Evolutionary conservation across 805 yeast genomes (phyloP).

Genomic region (Zygosaccharomyces lentus): DNA sequence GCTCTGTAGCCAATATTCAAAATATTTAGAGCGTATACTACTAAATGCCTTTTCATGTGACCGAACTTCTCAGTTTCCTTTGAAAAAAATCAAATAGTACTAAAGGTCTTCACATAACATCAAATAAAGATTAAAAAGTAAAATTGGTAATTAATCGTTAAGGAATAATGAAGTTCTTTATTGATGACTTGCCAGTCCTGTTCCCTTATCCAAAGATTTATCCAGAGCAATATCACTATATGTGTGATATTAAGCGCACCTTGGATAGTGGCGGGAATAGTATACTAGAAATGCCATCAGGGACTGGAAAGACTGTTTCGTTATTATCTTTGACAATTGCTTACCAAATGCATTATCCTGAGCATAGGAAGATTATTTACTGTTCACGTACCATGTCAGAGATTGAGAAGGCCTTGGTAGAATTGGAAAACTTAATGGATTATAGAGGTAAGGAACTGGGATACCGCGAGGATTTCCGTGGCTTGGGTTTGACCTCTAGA

Average conservation of each 20-base stretch:
- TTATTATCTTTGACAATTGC: conserved; percentile 88
- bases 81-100: background rate
- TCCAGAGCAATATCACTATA: conserved; percentile 97
- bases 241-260: conserved; percentile 92
- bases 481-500: conserved; percentile 89
- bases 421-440: conserved; percentile 82
- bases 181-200: conserved; percentile 91
- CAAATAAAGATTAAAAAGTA: background rate
- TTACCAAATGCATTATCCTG: conserved; percentile 91
- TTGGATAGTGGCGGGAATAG: conserved; percentile 96
- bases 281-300: conserved; percentile 98
- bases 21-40: background rate
- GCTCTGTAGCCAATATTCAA: background rate
- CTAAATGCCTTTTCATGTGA: background rate
- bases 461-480: conserved; percentile 83
- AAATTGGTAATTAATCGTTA: background rate
- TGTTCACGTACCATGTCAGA: conserved; percentile 99
- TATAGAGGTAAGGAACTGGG: conserved; percentile 82
- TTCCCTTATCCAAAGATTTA: conserved; percentile 96
- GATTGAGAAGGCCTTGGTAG: conserved; percentile 94
- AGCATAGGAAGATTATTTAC: conserved; percentile 83
- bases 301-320: conserved; percentile 96
- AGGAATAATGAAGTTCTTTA: conserved; percentile 59
- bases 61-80: background rate
- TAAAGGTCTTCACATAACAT: background rate